Evolutionary conservation across 768 basidiomycete genomes (phyloP), one percentile per base, ranked within the genome.

Genomic region (Tulasnella sp.): DNA sequence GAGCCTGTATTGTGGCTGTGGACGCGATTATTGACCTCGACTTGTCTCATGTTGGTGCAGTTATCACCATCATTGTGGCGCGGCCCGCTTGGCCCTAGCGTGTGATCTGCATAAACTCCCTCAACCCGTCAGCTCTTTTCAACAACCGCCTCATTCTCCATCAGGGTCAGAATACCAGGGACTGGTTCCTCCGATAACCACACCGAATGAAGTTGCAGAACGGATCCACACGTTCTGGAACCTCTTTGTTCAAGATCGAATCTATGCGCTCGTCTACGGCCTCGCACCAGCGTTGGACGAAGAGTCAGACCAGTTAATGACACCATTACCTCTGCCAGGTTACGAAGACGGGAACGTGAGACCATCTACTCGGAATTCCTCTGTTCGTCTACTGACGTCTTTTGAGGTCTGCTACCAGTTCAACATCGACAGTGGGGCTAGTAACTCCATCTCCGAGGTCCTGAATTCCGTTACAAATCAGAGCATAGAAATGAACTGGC

Each of bases 221-320:
- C 41, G 76, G 76, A 77, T 77, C 28, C 44, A 44, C 46, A 77
- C 50, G 20, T 77, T 77, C 31, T 77, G 76, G 76, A 44, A 44
- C 28, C 42, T 75, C 41, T 75, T 34, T 34, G 28, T 44, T 37
- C 48, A 50, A 50, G 74, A 75, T 75, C 42, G 48, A 5, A 12
- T 75, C 40, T 44, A 50, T 24, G 74, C 74, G 9, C 14, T 42
- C 37, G 48, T 75, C 31, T 28, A 44, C 74, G 74, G 74, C 37
- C 48, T 75, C 40, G 74, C 48, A 3, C 42, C 42, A 22, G 42
- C 74, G 7, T 44, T 75, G 42, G 31, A 28, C 18, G 74, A 44
- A 14, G 40, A 75, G 16, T 44, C 74, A 3, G 74, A 75, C 42
- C 28, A 50, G 31, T n/a, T 75, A 16, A 6, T 20, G 40, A 75